These are phyloP conservation scores for Paramecium pentaurelia DNA, from an alignment of 73 alveolate species.

Conservation along the genomic window DNA sequence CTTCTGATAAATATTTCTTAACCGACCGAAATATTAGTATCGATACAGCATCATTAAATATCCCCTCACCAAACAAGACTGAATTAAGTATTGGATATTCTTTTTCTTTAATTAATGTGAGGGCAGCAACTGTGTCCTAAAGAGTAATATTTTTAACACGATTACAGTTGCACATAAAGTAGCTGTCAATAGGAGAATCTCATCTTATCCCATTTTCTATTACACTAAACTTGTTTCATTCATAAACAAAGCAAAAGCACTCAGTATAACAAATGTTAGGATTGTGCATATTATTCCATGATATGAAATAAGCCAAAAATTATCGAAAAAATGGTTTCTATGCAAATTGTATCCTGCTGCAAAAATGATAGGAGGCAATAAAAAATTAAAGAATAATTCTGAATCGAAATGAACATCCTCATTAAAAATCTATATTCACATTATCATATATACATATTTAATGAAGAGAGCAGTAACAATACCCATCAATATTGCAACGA, in stretches of 20 bases:
- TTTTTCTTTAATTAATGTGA: conserved; percentile 88
- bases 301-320: conserved; percentile 79
- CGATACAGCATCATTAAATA: conserved; percentile 97
- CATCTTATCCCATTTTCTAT: conserved; percentile 58
- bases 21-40: conserved; percentile 85
- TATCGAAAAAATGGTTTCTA: conserved; percentile 83
- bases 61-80: conserved; percentile 97
- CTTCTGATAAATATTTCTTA: conserved; percentile 65
- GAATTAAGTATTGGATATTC: conserved; percentile 87
- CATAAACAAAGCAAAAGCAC: conserved; percentile 70
- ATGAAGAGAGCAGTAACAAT: conserved; percentile 67
- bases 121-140: conserved; percentile 94
- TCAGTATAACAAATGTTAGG: conserved; percentile 74
- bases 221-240: conserved; percentile 66
- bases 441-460: conserved; percentile 17
- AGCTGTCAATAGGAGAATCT: conserved; percentile 77
- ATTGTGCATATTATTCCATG: conserved; percentile 95
- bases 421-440: not conserved
- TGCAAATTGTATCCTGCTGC: conserved; percentile 96
- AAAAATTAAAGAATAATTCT: conserved; percentile 84
- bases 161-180: conserved; percentile 90
- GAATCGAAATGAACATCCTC: conserved; percentile 50
- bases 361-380: conserved; percentile 93
- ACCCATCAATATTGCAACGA: conserved; percentile 80
- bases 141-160: not conserved